Evolutionary conservation across 768 basidiomycete genomes (phyloP).

Genomic region (Coprinellus micaceus): DNA sequence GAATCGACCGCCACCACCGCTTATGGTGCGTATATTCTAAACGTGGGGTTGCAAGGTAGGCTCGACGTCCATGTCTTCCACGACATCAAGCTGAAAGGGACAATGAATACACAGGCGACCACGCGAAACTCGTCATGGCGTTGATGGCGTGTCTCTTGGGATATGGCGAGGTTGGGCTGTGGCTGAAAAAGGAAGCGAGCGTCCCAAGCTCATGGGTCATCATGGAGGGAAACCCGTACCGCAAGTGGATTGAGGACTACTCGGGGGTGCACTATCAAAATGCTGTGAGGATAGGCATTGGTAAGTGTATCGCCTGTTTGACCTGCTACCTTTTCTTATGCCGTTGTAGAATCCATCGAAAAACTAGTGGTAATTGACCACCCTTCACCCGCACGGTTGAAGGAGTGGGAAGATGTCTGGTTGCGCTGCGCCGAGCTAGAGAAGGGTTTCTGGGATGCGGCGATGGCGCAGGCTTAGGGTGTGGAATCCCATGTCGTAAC

Average conservation of each 20-base stretch:
- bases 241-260: slow-evolving; percentile 77
- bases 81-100: too few relatives aligned
- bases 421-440: slow-evolving; percentile 73
- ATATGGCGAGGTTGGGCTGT: slow-evolving; percentile 88
- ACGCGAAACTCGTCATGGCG: slow-evolving; percentile 70
- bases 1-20: slow-evolving; percentile 76
- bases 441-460: slow-evolving; percentile 82
- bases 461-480: slow-evolving; percentile 30
- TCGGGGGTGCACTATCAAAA: slow-evolving; percentile 63
- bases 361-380: slow-evolving; percentile 53
- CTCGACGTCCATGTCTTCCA: not conserved
- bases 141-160: slow-evolving; percentile 84
- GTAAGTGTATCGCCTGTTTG: slow-evolving; percentile 46
- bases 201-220: slow-evolving; percentile 51
- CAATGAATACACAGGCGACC: slow-evolving; percentile 49
- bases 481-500: too few relatives aligned
- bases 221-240: slow-evolving; percentile 70
- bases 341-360: slow-evolving; percentile 69
- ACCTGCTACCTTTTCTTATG: not conserved
- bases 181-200: slow-evolving; percentile 60
- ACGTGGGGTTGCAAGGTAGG: slow-evolving; percentile 67
- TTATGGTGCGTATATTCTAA: slow-evolving; percentile 84
- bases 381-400: slow-evolving; percentile 55
- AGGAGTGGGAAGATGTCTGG: slow-evolving; percentile 72
- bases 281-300: slow-evolving; percentile 71